Percentiles rank a stretch among this genome's conserved stretches.
phyloP scores from a whole-genome alignment of 1,139 yeast genomes.

The Lizanozyma gosingica region DNA sequence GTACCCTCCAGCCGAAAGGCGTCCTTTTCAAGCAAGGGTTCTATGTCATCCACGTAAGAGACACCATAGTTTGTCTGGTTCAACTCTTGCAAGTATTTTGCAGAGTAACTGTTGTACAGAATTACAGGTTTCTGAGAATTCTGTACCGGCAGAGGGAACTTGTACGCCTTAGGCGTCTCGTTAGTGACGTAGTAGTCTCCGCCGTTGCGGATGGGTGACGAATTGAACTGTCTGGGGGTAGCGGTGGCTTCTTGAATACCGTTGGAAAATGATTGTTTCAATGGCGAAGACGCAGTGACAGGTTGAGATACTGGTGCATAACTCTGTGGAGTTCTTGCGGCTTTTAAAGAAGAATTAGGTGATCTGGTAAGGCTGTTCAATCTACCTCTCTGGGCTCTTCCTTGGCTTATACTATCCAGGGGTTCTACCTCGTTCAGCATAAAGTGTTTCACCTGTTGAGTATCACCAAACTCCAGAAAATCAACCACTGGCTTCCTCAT shows the following conservation, averaged over 20 bases:
- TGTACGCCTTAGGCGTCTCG: constrained; percentile 33
- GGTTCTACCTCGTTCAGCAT: background rate
- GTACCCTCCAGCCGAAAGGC: background rate
- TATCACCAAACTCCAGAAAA: background rate
- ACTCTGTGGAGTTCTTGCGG: background rate
- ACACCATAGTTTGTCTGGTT: constrained; percentile 3
- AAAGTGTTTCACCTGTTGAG: background rate
- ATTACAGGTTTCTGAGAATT: constrained; percentile 10
- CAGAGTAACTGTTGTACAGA: constrained; percentile 24
- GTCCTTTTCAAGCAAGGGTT: constrained; percentile 21
- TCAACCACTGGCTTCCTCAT: constrained; percentile 1
- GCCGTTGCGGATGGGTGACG: constrained; percentile 1
- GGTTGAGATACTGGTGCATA: constrained; percentile 3
- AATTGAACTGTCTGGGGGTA: background rate
- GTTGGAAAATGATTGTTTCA: background rate
- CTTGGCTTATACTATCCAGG: background rate
- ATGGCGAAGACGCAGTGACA: constrained; percentile 7
- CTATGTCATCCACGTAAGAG: constrained; percentile 34
- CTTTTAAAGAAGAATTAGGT: background rate
- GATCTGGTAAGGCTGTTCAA: no score
- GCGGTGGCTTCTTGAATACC: constrained; percentile 1
- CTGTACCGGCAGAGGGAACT: constrained; percentile 32
- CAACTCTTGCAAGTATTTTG: constrained; percentile 33
- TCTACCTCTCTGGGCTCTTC: background rate
- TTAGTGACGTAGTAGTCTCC: constrained; percentile 35